phyloP scores from a whole-genome alignment of 371 early-diverging fungal species.

The Smittium mucronatum region DNA sequence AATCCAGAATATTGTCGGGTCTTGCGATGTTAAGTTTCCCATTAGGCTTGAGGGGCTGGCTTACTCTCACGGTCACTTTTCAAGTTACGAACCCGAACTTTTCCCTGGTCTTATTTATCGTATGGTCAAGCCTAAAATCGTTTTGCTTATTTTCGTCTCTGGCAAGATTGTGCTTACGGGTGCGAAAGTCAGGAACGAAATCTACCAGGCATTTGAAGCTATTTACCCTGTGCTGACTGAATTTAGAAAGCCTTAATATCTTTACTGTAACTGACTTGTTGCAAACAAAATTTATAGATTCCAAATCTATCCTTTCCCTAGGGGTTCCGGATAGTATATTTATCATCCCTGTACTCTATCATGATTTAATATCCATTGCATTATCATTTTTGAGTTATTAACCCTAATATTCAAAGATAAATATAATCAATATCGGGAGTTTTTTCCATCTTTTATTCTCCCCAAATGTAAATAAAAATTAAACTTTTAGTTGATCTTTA shows the following conservation, averaged over 20 bases:
- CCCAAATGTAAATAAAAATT: background rate
- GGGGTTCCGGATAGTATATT: too few species aligned
- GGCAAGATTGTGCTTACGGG: slow-evolving; percentile 99
- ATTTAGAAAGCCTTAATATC: slow-evolving; percentile 49
- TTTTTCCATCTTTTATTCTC: background rate
- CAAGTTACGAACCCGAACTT: slow-evolving; percentile 99
- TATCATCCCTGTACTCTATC: too few species aligned
- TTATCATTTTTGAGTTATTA: too few species aligned
- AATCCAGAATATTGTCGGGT: slow-evolving; percentile 99
- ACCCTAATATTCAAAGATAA: too few species aligned
- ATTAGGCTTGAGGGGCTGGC: slow-evolving; percentile 99
- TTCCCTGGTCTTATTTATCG: slow-evolving; percentile 99
- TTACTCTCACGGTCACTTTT: slow-evolving; percentile 94
- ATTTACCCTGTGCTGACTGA: slow-evolving; percentile 98
- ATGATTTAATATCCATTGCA: too few species aligned
- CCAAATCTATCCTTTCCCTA: background rate
- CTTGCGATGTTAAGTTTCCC: slow-evolving; percentile 99
- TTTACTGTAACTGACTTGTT: too few species aligned
- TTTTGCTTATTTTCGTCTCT: slow-evolving; percentile 98
- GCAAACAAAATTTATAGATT: background rate
- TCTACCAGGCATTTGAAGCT: slow-evolving; percentile 99
- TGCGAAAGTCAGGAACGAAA: slow-evolving; percentile 98
- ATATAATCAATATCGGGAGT: too few species aligned
- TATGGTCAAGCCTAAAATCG: slow-evolving; percentile 99
- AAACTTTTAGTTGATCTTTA: too few species aligned